Base-by-base conservation (phyloP, 2,329 filamentous ascomycete species). In the Epichloe gansuensis region DNA sequence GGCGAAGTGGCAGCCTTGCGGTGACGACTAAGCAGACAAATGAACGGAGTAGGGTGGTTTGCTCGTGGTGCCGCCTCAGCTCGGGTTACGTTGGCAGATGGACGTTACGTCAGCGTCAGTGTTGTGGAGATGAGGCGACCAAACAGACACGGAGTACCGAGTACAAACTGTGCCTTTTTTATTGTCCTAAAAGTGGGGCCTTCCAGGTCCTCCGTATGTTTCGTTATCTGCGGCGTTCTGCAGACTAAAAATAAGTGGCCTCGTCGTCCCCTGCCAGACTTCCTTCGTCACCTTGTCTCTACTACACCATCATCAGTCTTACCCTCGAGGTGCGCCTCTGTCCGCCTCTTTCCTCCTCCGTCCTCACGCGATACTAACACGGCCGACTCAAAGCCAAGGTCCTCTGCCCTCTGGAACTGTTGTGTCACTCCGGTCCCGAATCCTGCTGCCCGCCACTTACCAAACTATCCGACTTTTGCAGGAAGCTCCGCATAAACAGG, bases 51-150 rank as follows among this genome's bases (percentile, higher is more conserved):
- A 31, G 34, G 43, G 15, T 39, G 34, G 12, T 23, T 9, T 6
- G 21, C 21, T 21, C 17, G 2, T 38, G 53, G 46, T 39, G 21
- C 34, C 38, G 49, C 48, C 21, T 45, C 31, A 38, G 50, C 34
- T 47, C n/a, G 28, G 31, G 45, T 35, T 39, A 51, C 43, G 42
- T 46, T 39, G 42, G 21, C 11, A 34, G 34, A 51, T 35, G 50
- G 21, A 48, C 1, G 47, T 53, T 50, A 47, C 52, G 47, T 50
- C 52, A 47, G 52, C 52, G 52, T 50, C 52, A 47, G 52, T 47
- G 47, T 12, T 46, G 52, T 50, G 52, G 52, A 47, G 52, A 15
- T 47, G 48, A 48, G 46, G 21, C 34, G 34, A 23, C 45, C 17
- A 21, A 21, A 21, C 17, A 21, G 17, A 21, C 17, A 21, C 17